These are phyloP conservation scores for Ophiostoma ulmi DNA, from an alignment of 2,329 filamentous ascomycete genomes.

Conservation along the genomic window DNA sequence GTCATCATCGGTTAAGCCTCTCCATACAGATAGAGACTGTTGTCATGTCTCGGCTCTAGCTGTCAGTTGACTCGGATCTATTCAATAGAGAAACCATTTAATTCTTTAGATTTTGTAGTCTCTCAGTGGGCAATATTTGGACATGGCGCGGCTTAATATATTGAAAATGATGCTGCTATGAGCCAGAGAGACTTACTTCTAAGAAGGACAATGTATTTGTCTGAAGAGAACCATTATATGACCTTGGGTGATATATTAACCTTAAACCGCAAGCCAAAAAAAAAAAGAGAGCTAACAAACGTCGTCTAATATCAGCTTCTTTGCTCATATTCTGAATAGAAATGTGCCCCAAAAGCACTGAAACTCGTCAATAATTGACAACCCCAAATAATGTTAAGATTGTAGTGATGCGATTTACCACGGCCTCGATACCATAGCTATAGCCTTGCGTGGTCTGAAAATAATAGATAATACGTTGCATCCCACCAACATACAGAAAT, in stretches of 20 bases:
- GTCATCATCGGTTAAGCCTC: background rate
- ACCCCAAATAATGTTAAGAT: background rate
- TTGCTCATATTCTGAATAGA: no score
- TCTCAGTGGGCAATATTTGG: no score
- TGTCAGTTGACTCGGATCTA: background rate
- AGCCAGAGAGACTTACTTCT: no score
- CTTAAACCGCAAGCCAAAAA: no score
- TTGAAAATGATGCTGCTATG: no score
- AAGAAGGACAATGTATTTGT: no score
- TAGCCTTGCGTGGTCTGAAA: background rate
- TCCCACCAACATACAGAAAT: background rate
- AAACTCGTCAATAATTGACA: background rate
- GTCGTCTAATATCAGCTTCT: no score
- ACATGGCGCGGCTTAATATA: no score
- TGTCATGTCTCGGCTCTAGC: background rate
- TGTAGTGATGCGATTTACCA: background rate
- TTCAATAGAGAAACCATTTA: background rate
- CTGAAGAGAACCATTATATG: no score
- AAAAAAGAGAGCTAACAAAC: background rate
- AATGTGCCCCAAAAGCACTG: no score
- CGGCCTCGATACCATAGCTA: background rate
- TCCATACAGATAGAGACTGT: background rate
- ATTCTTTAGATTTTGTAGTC: no score
- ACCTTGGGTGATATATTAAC: no score
- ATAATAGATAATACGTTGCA: background rate